phyloP scores from a whole-genome alignment of 352 stramenopile genomes.

The Globisporangium barbulae region DNA sequence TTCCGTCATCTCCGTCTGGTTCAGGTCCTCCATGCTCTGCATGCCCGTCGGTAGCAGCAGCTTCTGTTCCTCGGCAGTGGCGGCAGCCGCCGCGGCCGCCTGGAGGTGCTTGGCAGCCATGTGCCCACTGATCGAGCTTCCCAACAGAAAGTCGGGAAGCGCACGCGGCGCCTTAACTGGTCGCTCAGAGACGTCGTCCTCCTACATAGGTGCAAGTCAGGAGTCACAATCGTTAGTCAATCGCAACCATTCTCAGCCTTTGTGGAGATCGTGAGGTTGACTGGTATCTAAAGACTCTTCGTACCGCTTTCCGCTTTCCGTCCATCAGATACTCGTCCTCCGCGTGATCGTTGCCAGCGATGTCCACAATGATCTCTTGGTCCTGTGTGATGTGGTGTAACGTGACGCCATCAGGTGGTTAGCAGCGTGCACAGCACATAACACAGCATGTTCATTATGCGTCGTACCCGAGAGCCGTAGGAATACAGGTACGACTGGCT shows the following conservation, averaged over 20 bases:
- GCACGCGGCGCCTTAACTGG: slow-evolving; percentile 56
- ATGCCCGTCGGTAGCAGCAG: slow-evolving; percentile 30
- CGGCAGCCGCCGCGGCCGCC: slow-evolving; percentile 23
- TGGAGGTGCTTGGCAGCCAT: slow-evolving; percentile 82
- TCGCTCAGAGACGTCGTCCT: slow-evolving; percentile 51
- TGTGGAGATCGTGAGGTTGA: neutral
- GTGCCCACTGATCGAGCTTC: slow-evolving; percentile 85
- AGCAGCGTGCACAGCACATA: neutral
- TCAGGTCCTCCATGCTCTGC: slow-evolving; percentile 52
- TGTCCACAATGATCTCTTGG: slow-evolving; percentile 87
- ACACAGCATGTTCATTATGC: neutral
- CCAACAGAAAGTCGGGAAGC: slow-evolving; percentile 76
- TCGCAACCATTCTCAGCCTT: neutral
- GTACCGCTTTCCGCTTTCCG: slow-evolving; percentile 58
- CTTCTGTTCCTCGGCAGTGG: slow-evolving; percentile 27
- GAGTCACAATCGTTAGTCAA: neutral
- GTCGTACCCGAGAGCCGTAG: slow-evolving; percentile 53
- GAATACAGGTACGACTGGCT: slow-evolving; percentile 82
- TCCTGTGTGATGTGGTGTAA: slow-evolving; percentile 25
- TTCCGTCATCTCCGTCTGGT: slow-evolving; percentile 73
- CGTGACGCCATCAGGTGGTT: neutral
- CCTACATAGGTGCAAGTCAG: slow-evolving; percentile 17
- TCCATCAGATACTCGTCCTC: slow-evolving; percentile 83
- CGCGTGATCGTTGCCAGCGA: slow-evolving; percentile 64
- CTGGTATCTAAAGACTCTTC: neutral